Percentiles rank a stretch among this genome's conserved stretches.
Conservation (phyloP, 176 grass and related monocot species). For the Chrysopogon serrulatus region DNA sequence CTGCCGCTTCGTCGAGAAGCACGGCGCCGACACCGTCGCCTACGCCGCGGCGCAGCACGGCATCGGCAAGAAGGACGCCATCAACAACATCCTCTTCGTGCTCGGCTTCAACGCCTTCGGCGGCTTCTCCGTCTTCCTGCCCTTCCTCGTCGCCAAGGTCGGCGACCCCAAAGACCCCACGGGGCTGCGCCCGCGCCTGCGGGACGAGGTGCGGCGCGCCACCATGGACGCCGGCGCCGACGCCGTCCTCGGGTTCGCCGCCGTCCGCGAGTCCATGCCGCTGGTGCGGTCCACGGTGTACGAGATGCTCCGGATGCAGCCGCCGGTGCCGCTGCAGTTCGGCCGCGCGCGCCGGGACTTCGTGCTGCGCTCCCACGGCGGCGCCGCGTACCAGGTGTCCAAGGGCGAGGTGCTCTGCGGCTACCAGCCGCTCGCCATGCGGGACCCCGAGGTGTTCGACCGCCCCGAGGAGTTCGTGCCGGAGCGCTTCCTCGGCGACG, state of each 20-base stretch:
- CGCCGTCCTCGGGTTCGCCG: conserved; percentile 32
- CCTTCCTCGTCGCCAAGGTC: conserved; percentile 31
- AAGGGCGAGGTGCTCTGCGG: conserved; percentile 85
- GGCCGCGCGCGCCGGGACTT: conserved; percentile 65
- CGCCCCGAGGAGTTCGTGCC: conserved; percentile 64
- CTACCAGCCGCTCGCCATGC: conserved; percentile 85
- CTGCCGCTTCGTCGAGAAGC: conserved; percentile 62
- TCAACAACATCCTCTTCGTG: conserved; percentile 92
- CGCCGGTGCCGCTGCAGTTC: conserved; percentile 81
- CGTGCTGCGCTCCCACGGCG: conserved; percentile 54
- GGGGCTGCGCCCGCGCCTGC: conserved; percentile 21
- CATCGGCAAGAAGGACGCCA: conserved; percentile 46
- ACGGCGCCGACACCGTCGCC: conserved; percentile 42
- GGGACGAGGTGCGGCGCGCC: conserved; percentile 48
- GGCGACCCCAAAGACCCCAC: conserved; percentile 21
- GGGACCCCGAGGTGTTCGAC: conserved; percentile 66
- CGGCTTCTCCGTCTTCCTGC: conserved; percentile 78
- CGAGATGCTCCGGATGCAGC: conserved; percentile 73
- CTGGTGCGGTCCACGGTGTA: conserved; percentile 69
- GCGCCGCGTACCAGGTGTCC: conserved; percentile 30
- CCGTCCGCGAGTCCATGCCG: conserved; percentile 50
- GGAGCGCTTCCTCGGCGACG: conserved; percentile 56
- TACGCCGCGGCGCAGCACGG: conserved; percentile 24
- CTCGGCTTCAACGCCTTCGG: conserved; percentile 90
- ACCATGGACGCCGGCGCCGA: neutral